Base-by-base conservation (phyloP, 208 protist genomes). In the Sergeia podlipaevii region DNA sequence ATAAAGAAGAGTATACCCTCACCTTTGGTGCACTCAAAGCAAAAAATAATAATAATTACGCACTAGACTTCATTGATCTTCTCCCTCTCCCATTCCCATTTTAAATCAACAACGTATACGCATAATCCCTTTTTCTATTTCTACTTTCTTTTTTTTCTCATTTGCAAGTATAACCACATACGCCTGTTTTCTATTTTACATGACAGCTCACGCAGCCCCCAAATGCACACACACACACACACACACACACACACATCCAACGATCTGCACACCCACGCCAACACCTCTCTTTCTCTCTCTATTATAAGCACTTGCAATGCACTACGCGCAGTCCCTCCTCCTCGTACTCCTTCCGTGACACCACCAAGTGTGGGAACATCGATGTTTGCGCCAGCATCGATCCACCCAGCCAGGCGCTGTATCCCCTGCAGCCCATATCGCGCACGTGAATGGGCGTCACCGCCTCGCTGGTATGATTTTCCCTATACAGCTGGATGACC, bases 281-380 rank as follows among this genome's bases (percentile, higher is more conserved):
- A 38, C 33, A 46, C 8, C 27, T 23, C 52, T 11, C 33, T 50
- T 20, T 11, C 4, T 6, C n/a, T 23, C 10, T 27, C 18, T 4
- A n/a, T 55, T 76, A 92, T 23, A 90, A 57, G 8, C 65, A 85
- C 62, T 95, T 95, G 79, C 84, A 91, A 60, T 95, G 89, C n/a
- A 92, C 77, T 6, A 91, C 83, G 36, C 80, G 81, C 38, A 66
- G 50, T 0, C 89, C 89, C 39, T 91, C 73, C 58, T 95, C 89
- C 50, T 91, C 85, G 56, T 95, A 95, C 53, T 92, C 89, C 43
- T 88, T 60, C 11, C 78, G 62, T 24, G 89, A 90, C 10, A 95
- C 74, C 5, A 80, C 74, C 28, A 95, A 45, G 43, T 95, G 85
- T 7, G 79, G 85, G 50, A 95, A 95, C 74, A 95, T 89, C 23